Conservation (phyloP, 2,329 filamentous ascomycete genomes). For the Monascus ruber region DNA sequence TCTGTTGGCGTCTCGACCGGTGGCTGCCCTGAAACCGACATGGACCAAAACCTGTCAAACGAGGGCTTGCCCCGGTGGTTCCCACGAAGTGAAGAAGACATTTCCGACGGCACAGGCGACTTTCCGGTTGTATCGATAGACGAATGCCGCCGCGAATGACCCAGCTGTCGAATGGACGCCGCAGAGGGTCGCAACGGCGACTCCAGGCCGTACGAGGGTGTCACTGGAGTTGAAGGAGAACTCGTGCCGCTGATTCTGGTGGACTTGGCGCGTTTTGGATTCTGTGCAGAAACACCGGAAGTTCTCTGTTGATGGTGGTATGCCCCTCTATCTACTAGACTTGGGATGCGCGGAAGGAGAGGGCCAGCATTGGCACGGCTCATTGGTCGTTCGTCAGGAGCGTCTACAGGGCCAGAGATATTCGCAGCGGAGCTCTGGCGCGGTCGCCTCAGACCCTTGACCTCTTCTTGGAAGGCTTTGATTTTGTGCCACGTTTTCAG, state of each 20-base stretch:
- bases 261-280: conserved; percentile 19
- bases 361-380: conserved; percentile 25
- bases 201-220: conserved; percentile 30
- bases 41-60: conserved; percentile 49
- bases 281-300: conserved; percentile 16
- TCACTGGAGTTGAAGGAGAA: conserved; percentile 35
- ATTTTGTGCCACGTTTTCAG: conserved; percentile 97
- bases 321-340: conserved; percentile 23
- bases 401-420: conserved; percentile 30
- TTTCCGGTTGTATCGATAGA: conserved; percentile 59
- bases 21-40: conserved; percentile 30
- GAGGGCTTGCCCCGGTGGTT: conserved; percentile 46
- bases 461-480: conserved; percentile 79
- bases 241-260: conserved; percentile 20
- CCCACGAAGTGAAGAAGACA: conserved; percentile 12
- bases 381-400: conserved; percentile 35
- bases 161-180: conserved; percentile 67
- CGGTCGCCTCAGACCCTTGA: conserved; percentile 48
- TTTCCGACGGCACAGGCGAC: conserved; percentile 16
- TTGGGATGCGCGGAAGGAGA: conserved; percentile 35
- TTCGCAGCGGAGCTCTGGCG: conserved; percentile 26
- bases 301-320: conserved; percentile 13
- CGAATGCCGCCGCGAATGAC: conserved; percentile 78
- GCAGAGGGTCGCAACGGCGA: conserved; percentile 54
- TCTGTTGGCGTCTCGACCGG: conserved; percentile 17